phyloP scores from a whole-genome alignment of 345 rosid species.

The Pistacia vera region DNA sequence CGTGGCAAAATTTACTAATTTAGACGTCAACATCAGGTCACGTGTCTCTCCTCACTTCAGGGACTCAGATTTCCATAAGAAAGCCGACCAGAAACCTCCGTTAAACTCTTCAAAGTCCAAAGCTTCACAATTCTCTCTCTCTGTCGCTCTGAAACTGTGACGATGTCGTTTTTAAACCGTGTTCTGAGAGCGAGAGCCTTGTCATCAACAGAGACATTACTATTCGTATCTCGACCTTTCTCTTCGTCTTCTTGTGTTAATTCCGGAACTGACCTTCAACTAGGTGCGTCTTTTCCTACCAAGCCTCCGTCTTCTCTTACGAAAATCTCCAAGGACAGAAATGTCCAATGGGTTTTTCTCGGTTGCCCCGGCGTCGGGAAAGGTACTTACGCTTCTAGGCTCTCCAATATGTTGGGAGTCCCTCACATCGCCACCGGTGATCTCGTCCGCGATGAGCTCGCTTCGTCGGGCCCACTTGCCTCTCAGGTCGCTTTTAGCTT shows the following conservation, averaged over 20 bases:
- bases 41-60: neutral
- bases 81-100: neutral
- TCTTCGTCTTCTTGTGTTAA: conserved; percentile 29
- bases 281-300: conserved; percentile 17
- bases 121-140: neutral
- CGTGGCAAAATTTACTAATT: conserved; percentile 14
- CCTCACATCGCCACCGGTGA: conserved; percentile 99
- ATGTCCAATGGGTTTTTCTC: conserved; percentile 90
- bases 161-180: conserved; percentile 43
- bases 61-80: neutral
- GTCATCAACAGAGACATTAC: conserved; percentile 11
- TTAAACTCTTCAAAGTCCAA: neutral
- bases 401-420: conserved; percentile 76
- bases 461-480: conserved; percentile 74
- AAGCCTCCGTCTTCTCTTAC: conserved; percentile 23
- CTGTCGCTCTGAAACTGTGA: neutral
- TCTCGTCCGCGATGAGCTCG: conserved; percentile 93
- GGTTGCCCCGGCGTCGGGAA: conserved; percentile 99
- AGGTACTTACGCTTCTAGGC: conserved; percentile 95
- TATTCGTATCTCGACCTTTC: conserved; percentile 26
- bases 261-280: conserved; percentile 45
- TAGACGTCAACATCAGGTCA: neutral
- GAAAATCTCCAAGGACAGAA: conserved; percentile 39
- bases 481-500: conserved; percentile 57
- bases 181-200: conserved; percentile 24